phyloP scores from a whole-genome alignment of 2,329 filamentous ascomycete genomes.

The Trichoderma brevicompactum region DNA sequence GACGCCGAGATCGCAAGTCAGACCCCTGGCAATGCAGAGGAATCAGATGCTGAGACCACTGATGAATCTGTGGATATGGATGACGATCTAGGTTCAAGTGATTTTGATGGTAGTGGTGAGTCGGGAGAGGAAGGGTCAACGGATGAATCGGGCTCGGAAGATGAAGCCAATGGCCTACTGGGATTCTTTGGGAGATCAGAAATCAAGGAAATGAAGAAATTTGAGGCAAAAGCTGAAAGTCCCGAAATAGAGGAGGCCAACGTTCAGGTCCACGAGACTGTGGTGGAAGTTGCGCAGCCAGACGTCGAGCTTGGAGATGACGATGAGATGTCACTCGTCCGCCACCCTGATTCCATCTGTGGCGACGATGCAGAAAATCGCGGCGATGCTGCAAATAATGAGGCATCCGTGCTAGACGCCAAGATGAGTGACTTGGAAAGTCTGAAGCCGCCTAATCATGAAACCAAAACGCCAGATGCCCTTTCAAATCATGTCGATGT shows the following conservation, averaged over 20 bases:
- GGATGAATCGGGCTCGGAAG: constrained; percentile 51
- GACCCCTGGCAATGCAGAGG: constrained; percentile 34
- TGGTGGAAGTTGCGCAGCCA: constrained; percentile 21
- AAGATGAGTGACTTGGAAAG: neutral
- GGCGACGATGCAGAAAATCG: constrained; percentile 24
- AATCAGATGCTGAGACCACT: constrained; percentile 53
- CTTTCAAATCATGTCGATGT: neutral
- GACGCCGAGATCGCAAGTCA: constrained; percentile 33
- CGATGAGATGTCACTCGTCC: constrained; percentile 43
- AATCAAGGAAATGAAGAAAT: constrained; percentile 55
- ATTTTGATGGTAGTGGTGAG: constrained; percentile 50
- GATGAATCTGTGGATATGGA: constrained; percentile 73
- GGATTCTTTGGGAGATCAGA: constrained; percentile 65
- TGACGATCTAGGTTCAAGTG: constrained; percentile 65
- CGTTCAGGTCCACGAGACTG: constrained; percentile 34
- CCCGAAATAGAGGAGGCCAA: constrained; percentile 35
- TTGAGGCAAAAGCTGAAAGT: constrained; percentile 37
- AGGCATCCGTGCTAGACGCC: neutral
- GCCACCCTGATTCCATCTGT: constrained; percentile 37
- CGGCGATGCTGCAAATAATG: neutral
- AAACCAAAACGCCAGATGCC: neutral
- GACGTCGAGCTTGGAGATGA: constrained; percentile 36
- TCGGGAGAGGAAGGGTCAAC: constrained; percentile 43
- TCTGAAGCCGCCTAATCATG: neutral
- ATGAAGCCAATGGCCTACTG: constrained; percentile 54